Percentiles rank a stretch among this genome's conserved stretches.
Evolutionary conservation across 805 yeast species (phyloP).

Genomic region (Teunomyces stri): DNA sequence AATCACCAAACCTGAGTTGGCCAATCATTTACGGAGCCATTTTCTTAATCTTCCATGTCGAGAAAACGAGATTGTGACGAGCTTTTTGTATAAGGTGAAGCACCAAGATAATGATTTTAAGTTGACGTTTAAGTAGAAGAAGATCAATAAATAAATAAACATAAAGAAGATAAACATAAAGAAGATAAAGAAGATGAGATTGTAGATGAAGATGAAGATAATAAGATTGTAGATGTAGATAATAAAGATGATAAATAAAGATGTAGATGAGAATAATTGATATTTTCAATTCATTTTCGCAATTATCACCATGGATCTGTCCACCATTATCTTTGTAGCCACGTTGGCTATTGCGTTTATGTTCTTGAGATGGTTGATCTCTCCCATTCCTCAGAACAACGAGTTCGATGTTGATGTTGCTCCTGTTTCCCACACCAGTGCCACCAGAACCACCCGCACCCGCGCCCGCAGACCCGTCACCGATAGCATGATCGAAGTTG

Average conservation of each 20-base stretch:
- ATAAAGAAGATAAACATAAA: not conserved
- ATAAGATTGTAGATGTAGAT: too few species aligned
- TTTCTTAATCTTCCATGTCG: conserved; percentile 57
- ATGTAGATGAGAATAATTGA: too few species aligned
- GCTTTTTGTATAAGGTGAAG: conserved; percentile 80
- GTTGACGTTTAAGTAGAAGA: conserved; percentile 31
- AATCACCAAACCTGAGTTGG: conserved; percentile 58
- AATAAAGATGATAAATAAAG: too few species aligned
- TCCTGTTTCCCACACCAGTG: conserved; percentile 5
- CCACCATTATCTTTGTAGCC: conserved; percentile 50
- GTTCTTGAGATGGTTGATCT: conserved; percentile 63
- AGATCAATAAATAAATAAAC: not conserved
- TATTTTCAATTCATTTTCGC: not conserved
- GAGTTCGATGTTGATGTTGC: conserved; percentile 10
- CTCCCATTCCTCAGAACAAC: conserved; percentile 50
- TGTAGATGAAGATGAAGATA: too few species aligned
- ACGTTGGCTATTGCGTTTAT: conserved; percentile 53
- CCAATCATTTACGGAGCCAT: conserved; percentile 63
- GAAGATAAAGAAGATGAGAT: too few species aligned
- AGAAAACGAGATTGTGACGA: conserved; percentile 85
- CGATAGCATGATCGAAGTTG: conserved; percentile 78
- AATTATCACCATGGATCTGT: conserved; percentile 46
- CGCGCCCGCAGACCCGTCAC: conserved; percentile 47
- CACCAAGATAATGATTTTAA: conserved; percentile 55
- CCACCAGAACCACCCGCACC: conserved; percentile 8